Conservation (phyloP, 352 stramenopile genomes). For the Peronospora destructor region DNA sequence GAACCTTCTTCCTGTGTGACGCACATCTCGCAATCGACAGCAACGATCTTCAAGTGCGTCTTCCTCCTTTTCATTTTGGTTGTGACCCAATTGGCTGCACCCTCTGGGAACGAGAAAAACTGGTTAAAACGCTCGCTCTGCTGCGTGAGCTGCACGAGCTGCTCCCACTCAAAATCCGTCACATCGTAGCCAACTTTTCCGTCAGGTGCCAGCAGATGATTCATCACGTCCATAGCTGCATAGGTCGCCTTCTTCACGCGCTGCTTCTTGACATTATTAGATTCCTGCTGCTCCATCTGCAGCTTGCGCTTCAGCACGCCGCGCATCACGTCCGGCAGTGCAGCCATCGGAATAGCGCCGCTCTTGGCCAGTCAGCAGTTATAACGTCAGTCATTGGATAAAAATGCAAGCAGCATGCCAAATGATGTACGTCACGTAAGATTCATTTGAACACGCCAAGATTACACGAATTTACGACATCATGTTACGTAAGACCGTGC, state of each 20-base stretch:
- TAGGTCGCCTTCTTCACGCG: slow-evolving; percentile 49
- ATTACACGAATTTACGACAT: background rate
- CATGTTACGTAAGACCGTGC: slow-evolving; percentile 54
- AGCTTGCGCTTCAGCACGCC: slow-evolving; percentile 36
- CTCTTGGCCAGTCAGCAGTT: slow-evolving; percentile 15
- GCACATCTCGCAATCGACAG: slow-evolving; percentile 86
- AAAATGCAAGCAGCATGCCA: slow-evolving; percentile 1
- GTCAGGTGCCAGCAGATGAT: slow-evolving; percentile 36
- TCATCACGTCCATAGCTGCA: slow-evolving; percentile 69
- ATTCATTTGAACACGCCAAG: background rate
- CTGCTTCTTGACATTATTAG: slow-evolving; percentile 46
- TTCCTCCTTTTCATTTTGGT: slow-evolving; percentile 56
- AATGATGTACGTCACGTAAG: background rate
- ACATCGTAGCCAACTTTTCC: slow-evolving; percentile 54
- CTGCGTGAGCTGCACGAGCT: slow-evolving; percentile 62
- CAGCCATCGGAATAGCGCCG: slow-evolving; percentile 7
- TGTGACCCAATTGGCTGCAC: slow-evolving; percentile 44
- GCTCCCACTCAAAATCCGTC: slow-evolving; percentile 52
- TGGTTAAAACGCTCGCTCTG: slow-evolving; percentile 48
- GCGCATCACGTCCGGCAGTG: slow-evolving; percentile 9
- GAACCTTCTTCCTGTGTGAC: slow-evolving; percentile 36
- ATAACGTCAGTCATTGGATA: slow-evolving; percentile 12
- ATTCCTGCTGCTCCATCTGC: slow-evolving; percentile 8
- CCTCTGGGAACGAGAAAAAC: slow-evolving; percentile 48
- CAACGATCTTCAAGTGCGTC: slow-evolving; percentile 59